A percentile compares a stretch with the other conserved stretches of the same genome.
Conservation (phyloP, 1,139 yeast species). For the Protomyces gravidus region DNA sequence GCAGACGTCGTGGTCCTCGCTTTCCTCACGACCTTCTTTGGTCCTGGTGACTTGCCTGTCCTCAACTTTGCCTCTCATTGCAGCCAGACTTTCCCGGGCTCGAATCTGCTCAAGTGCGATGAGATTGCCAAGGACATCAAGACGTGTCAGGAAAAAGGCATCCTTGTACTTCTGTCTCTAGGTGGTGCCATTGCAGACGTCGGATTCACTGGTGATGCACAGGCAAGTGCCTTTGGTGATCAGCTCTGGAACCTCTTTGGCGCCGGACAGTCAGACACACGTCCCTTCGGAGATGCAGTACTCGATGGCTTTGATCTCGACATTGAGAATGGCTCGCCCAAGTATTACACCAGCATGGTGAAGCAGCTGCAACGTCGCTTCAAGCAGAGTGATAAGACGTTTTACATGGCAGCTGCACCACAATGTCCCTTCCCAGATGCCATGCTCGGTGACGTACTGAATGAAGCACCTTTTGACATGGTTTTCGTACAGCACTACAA, state of each 20-base stretch:
- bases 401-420: constrained; percentile 88
- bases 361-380: constrained; percentile 54
- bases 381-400: constrained; percentile 46
- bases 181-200: constrained; percentile 85
- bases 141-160: constrained; percentile 76
- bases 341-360: constrained; percentile 55
- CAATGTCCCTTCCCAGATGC: constrained; percentile 93
- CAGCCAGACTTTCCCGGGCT: constrained; percentile 37
- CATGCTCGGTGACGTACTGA: constrained; percentile 63
- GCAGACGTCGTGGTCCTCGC: constrained; percentile 56
- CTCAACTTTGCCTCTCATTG: constrained; percentile 65
- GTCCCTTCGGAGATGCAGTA: constrained; percentile 74
- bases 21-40: constrained; percentile 62
- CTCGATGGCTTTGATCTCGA: constrained; percentile 73
- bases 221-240: constrained; percentile 65
- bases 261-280: constrained; percentile 52
- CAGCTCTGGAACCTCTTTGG: constrained; percentile 83
- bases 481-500: constrained; percentile 53
- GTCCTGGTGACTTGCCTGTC: constrained; percentile 43
- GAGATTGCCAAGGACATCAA: constrained; percentile 54
- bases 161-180: constrained; percentile 69
- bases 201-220: constrained; percentile 60
- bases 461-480: constrained; percentile 64
- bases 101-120: constrained; percentile 41
- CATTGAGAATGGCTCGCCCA: constrained; percentile 53